Conservation (phyloP, 345 rosid genomes). For the Populus simonii region DNA sequence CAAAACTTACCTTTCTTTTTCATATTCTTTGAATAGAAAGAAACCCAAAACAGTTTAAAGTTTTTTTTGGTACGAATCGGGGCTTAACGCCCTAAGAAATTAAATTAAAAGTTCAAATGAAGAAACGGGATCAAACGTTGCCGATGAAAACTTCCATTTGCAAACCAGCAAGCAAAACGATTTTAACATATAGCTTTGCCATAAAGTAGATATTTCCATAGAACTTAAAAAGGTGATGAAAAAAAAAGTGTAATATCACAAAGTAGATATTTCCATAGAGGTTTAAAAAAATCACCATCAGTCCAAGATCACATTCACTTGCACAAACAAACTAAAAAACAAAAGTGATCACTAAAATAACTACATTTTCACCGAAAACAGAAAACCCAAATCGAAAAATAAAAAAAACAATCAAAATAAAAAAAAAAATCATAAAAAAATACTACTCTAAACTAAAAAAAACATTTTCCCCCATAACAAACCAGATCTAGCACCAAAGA, state of each 20-base stretch:
- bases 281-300: background rate
- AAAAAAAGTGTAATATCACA: background rate
- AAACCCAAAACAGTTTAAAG: background rate
- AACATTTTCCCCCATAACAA: background rate
- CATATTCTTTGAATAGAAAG: background rate
- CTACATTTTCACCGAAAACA: background rate
- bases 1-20: background rate
- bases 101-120: too few relatives aligned
- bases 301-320: background rate
- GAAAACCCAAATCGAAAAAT: background rate
- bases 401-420: background rate
- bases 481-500: slow-evolving; percentile 16
- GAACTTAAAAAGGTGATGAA: background rate
- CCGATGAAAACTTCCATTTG: background rate
- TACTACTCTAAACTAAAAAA: background rate
- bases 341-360: background rate
- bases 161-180: background rate
- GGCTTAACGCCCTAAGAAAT: background rate
- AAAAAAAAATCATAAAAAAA: too few relatives aligned
- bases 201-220: background rate
- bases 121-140: background rate
- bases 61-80: too few relatives aligned
- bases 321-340: background rate
- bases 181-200: background rate
- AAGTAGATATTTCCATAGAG: background rate